Evolutionary conservation across 345 rosid species (phyloP), one percentile per base, ranked within the genome.

Genomic region (Gossypium anomalum): DNA sequence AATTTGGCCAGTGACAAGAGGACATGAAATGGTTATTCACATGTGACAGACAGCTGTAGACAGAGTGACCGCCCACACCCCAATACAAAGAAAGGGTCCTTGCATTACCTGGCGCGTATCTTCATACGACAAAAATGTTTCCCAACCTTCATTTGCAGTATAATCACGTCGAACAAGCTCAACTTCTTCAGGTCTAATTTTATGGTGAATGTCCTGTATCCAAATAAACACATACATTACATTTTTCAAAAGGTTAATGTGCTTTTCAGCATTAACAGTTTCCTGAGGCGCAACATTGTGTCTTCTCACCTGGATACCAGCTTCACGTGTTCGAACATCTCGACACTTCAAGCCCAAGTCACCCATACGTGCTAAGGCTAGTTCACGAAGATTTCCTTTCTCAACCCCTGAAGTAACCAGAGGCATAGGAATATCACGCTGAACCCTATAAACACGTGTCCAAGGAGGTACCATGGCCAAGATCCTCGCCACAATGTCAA

Each of bases 391-490:
- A 82, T 95, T 95, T 79, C 99, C 99, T 82, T 95, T 95, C 88
- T 95, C 99, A 79, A 93, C 99, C 71, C 99, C 99, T 10, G 99
- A 95, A 57, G 97, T 93, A 78, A 95, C 99, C 83, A 95, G 77
- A 77, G 99, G 99, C 99, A 93, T 95, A 52, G 97, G 97, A 81
- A 95, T 95, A 83, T 95, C 98, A 51, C 98, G 90, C 77, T 95
- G 99, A 82, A 91, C 96, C 85, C 98, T 90, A 85, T 95, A 95
- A 68, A 95, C 98, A 81, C 99, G 97, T 34, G 99, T 95, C 97
- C 99, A 95, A 34, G 99, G 99, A 77, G 99, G 99, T 76, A 96
- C 98, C 97, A 96, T 89, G 72, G 99, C 94, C 14, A 96, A 86
- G 78, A 93, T 96, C 89, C 99, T 85, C 71, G 97, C 98, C 45